A percentile compares a stretch with the other conserved stretches of the same genome.
Conservation (phyloP, 306 rosid species). For the Pyrus communis region DNA sequence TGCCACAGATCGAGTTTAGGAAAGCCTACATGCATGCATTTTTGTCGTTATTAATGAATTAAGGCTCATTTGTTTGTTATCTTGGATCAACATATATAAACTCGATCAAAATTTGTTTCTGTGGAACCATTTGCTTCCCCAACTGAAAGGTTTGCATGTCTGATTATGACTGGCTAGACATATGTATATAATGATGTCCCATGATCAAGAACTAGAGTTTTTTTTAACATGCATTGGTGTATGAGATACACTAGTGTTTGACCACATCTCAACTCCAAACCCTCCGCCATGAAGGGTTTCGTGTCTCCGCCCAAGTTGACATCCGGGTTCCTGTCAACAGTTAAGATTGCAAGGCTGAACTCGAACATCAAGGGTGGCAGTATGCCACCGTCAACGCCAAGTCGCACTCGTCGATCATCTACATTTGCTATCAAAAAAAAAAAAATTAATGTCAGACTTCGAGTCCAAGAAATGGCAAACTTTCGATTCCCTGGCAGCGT, state of each 20-base stretch:
- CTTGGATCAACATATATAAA: background rate
- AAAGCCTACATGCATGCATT: background rate
- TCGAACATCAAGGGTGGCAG: too few relatives aligned
- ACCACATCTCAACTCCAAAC: too few relatives aligned
- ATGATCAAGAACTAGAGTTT: background rate
- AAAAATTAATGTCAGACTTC: background rate
- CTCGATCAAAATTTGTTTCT: background rate
- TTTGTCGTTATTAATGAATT: background rate
- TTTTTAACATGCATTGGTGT: too few relatives aligned
- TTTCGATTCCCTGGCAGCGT: slow-evolving; percentile 6
- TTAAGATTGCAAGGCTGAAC: too few relatives aligned
- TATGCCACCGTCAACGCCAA: background rate
- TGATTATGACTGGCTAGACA: background rate
- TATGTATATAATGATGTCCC: background rate
- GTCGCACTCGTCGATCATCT: background rate
- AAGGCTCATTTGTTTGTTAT: background rate
- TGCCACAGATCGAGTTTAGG: background rate
- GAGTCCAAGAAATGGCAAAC: slow-evolving; percentile 14
- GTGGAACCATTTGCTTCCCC: background rate
- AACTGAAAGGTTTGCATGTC: background rate
- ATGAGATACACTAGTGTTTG: background rate
- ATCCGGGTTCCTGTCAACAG: too few relatives aligned
- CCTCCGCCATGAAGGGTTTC: too few relatives aligned
- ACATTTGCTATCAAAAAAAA: background rate
- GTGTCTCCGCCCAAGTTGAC: too few relatives aligned